phyloP scores from a whole-genome alignment of 352 stramenopile genomes.

The Plasmopara viticola region DNA sequence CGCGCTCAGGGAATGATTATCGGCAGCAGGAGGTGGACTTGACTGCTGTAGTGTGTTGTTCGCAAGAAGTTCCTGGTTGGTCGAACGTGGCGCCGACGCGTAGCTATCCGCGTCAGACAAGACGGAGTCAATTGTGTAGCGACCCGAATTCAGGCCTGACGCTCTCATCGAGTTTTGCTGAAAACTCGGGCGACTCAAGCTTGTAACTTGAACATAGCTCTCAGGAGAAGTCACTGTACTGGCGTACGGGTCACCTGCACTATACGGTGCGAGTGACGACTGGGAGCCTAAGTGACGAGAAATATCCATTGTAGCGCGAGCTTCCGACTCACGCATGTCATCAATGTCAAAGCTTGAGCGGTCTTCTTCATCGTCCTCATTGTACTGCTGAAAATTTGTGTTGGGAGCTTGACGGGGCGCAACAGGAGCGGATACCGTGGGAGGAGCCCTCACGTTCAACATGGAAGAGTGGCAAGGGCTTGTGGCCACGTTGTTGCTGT shows the following conservation, averaged over 20 bases:
- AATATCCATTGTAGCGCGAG: slow-evolving; percentile 19
- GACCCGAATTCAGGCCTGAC: slow-evolving; percentile 18
- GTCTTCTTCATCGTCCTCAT: slow-evolving; percentile 30
- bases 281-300: slow-evolving; percentile 15
- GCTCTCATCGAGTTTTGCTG: slow-evolving; percentile 31
- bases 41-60: slow-evolving; percentile 22
- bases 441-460: slow-evolving; percentile 20
- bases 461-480: slow-evolving; percentile 19
- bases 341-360: slow-evolving; percentile 83
- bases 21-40: slow-evolving; percentile 8
- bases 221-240: slow-evolving; percentile 61
- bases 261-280: slow-evolving; percentile 19
- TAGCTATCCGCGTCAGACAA: slow-evolving; percentile 28
- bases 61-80: slow-evolving; percentile 26
- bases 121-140: slow-evolving; percentile 21
- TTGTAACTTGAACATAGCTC: slow-evolving; percentile 65
- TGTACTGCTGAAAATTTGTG: slow-evolving; percentile 27
- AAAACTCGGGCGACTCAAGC: slow-evolving; percentile 34
- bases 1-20: slow-evolving; percentile 15
- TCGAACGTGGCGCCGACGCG: slow-evolving; percentile 23
- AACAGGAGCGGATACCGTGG: slow-evolving; percentile 35
- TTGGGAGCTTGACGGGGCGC: slow-evolving; percentile 22
- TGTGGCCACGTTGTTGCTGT: slow-evolving; percentile 23
- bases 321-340: slow-evolving; percentile 65
- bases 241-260: slow-evolving; percentile 31